Evolutionary conservation across 257 asterid genomes (phyloP).

Genomic region (Solanum verrucosum): DNA sequence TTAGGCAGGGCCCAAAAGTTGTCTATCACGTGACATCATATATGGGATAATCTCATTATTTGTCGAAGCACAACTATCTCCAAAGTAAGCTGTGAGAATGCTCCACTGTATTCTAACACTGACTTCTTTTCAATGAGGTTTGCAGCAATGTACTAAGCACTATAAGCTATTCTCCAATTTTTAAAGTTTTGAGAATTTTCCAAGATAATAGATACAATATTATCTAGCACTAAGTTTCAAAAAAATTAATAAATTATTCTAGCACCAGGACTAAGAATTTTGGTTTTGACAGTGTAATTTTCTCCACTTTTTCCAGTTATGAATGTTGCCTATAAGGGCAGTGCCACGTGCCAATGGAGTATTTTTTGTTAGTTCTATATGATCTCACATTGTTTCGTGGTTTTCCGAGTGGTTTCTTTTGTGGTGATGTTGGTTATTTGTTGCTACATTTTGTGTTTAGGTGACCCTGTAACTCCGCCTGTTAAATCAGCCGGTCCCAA

Average conservation of each 20-base stretch:
- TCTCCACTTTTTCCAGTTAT: background rate
- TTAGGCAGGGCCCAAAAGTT: background rate
- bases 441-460: background rate
- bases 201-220: no score
- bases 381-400: background rate
- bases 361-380: background rate
- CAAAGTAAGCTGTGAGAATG: no score
- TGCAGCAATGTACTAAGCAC: no score
- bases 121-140: no score
- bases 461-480: background rate
- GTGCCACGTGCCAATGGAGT: background rate
- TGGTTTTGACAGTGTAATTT: background rate
- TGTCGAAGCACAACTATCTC: no score
- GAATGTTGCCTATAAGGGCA: background rate
- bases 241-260: no score
- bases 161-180: no score
- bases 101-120: no score
- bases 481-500: background rate
- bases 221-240: no score
- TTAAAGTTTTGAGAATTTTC: no score
- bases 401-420: background rate
- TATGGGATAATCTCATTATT: no score
- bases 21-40: background rate
- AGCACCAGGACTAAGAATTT: background rate
- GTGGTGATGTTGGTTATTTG: background rate